phyloP scores from a whole-genome alignment of 164 flowering plant species.

The Annona squamosa region DNA sequence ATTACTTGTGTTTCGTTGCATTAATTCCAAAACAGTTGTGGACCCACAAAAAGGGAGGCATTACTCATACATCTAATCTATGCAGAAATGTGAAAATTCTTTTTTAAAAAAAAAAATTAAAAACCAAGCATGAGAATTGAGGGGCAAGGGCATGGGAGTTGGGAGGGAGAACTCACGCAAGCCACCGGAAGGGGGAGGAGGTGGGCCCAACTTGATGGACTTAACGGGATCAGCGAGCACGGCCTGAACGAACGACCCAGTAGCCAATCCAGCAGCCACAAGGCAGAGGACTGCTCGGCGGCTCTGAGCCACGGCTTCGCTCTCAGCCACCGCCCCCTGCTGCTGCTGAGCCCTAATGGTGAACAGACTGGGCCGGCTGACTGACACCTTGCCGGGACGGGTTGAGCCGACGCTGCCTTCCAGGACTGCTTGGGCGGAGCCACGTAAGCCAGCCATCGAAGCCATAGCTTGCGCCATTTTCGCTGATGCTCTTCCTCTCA shows the following conservation, averaged over 20 bases:
- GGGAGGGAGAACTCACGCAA: conserved; percentile 49
- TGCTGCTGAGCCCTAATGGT: conserved; percentile 60
- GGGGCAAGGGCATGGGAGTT: background rate
- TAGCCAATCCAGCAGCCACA: conserved; percentile 62
- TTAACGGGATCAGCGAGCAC: conserved; percentile 57
- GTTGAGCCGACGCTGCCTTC: conserved; percentile 61
- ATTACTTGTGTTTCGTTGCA: background rate
- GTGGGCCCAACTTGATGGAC: conserved; percentile 75
- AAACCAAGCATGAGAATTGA: background rate
- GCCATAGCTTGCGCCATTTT: conserved; percentile 85
- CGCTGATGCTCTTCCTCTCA: background rate
- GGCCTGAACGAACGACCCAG: conserved; percentile 62
- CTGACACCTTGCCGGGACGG: conserved; percentile 31
- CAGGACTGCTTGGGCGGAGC: conserved; percentile 59
- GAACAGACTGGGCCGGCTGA: conserved; percentile 26
- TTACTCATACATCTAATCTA: background rate
- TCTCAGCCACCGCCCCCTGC: conserved; percentile 34
- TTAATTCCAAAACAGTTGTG: background rate
- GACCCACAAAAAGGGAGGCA: background rate
- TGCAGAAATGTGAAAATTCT: background rate
- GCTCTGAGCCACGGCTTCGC: conserved; percentile 41
- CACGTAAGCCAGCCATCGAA: conserved; percentile 77
- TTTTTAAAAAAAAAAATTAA: background rate
- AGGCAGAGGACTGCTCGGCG: conserved; percentile 74
- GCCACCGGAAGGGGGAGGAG: conserved; percentile 94